Evolutionary conservation across 1,284 basidiomycete species (phyloP).

Genomic region (Apiotrichum gamsii): DNA sequence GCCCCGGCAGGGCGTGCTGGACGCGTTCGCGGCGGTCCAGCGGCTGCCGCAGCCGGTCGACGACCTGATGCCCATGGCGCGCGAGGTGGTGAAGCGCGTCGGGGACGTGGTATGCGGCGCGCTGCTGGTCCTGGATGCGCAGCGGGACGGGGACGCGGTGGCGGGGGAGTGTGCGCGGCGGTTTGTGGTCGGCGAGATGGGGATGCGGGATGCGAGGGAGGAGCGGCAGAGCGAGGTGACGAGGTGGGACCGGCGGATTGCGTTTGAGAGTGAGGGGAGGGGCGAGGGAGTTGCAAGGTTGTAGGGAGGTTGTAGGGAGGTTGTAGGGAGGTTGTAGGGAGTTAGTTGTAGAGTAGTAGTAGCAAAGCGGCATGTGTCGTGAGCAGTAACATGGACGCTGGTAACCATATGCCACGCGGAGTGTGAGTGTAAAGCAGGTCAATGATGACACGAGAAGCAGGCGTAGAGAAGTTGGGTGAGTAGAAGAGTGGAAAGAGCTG

Average conservation of each 20-base stretch:
- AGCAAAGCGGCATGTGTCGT: no score
- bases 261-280: conserved; percentile 12
- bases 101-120: conserved; percentile 12
- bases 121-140: conserved; percentile 12
- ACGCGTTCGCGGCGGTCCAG: not conserved
- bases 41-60: not conserved
- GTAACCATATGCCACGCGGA: no score
- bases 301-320: no score
- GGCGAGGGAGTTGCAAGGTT: no score
- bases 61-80: conserved; percentile 8
- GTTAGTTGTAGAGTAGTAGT: no score
- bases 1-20: not conserved
- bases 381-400: no score
- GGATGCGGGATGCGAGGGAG: not conserved
- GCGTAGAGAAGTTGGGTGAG: no score
- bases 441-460: no score
- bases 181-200: conserved; percentile 1
- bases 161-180: conserved; percentile 10
- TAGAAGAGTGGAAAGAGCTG: no score
- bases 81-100: conserved; percentile 7
- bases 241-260: conserved; percentile 11
- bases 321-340: no score
- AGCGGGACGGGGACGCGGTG: conserved; percentile 9
- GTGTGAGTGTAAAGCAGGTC: no score
- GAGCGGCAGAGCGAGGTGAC: not conserved